Evolutionary conservation across 768 basidiomycete species (phyloP).

Genomic region (Porphyrellus cyaneotinctus): DNA sequence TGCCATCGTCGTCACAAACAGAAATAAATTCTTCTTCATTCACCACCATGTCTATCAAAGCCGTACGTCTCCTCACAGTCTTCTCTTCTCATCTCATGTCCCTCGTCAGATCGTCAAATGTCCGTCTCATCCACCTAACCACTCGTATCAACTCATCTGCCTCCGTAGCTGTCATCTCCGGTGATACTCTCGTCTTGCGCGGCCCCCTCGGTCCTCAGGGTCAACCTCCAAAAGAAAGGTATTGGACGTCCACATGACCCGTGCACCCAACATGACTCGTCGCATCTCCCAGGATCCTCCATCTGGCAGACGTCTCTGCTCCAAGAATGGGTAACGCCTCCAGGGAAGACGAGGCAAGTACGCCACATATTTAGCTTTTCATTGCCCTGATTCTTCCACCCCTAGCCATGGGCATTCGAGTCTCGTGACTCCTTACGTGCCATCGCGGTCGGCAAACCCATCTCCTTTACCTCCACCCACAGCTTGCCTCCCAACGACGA

Average conservation of each 20-base stretch:
- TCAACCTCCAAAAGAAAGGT: slow-evolving; percentile 90
- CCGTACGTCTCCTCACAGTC: slow-evolving; percentile 42
- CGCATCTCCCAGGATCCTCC: slow-evolving; percentile 58
- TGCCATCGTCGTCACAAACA: too few relatives aligned
- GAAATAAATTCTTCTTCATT: not conserved
- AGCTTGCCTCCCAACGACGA: slow-evolving; percentile 75
- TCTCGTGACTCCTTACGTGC: slow-evolving; percentile 88
- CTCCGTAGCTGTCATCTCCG: slow-evolving; percentile 76
- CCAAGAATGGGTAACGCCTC: slow-evolving; percentile 80
- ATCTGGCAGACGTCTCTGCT: slow-evolving; percentile 83
- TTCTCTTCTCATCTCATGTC: not conserved
- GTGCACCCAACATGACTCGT: slow-evolving; percentile 9
- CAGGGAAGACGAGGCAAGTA: slow-evolving; percentile 81
- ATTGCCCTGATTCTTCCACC: not conserved
- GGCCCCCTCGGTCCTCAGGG: slow-evolving; percentile 74
- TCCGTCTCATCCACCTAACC: slow-evolving; percentile 25
- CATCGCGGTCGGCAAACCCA: slow-evolving; percentile 84
- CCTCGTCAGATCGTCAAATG: slow-evolving; percentile 56
- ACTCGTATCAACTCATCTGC: slow-evolving; percentile 15
- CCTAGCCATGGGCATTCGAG: slow-evolving; percentile 85
- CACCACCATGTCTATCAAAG: slow-evolving; percentile 64
- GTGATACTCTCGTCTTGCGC: slow-evolving; percentile 84
- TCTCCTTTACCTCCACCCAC: slow-evolving; percentile 80
- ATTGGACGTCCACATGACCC: slow-evolving; percentile 11
- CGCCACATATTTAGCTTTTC: not conserved